A percentile compares a stretch with the other conserved stretches of the same genome.
These are phyloP conservation scores for Tuber magnatum DNA, from an alignment of 495 filamentous ascomycete genomes.

Conservation along the genomic window DNA sequence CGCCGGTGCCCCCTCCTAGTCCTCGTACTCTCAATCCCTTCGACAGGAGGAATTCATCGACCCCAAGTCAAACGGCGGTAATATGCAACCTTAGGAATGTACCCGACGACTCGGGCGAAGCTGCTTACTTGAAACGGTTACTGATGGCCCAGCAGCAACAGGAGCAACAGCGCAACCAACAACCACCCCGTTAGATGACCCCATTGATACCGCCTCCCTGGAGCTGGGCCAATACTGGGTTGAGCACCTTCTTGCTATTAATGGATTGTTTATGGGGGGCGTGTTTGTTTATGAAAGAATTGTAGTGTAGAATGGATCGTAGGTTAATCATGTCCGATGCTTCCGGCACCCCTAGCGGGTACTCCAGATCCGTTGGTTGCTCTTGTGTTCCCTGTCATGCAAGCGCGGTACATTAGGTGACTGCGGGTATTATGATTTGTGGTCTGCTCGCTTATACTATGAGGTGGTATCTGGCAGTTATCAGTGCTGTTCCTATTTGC, in stretches of 20 bases:
- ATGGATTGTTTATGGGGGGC: neutral
- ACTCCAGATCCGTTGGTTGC: neutral
- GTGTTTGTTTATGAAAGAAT: neutral
- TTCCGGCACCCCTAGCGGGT: neutral
- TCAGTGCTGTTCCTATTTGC: neutral
- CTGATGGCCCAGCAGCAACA: slow-evolving; percentile 1
- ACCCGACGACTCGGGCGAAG: neutral
- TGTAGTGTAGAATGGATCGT: neutral
- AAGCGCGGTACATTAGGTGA: neutral
- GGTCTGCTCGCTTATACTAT: neutral
- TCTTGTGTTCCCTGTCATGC: neutral
- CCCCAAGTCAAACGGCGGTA: neutral
- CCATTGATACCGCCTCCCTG: neutral
- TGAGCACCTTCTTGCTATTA: neutral
- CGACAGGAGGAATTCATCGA: neutral
- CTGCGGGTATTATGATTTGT: neutral
- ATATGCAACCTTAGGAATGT: neutral
- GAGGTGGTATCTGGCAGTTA: neutral
- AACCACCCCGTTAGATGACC: neutral
- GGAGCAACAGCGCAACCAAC: neutral
- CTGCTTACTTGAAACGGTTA: neutral
- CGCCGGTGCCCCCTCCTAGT: neutral
- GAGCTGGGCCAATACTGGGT: neutral
- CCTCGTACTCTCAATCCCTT: neutral
- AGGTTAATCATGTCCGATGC: neutral